A percentile compares a stretch with the other conserved stretches of the same genome.
phyloP scores from a whole-genome alignment of 768 basidiomycete genomes.

The Cyclocybe cylindracea region DNA sequence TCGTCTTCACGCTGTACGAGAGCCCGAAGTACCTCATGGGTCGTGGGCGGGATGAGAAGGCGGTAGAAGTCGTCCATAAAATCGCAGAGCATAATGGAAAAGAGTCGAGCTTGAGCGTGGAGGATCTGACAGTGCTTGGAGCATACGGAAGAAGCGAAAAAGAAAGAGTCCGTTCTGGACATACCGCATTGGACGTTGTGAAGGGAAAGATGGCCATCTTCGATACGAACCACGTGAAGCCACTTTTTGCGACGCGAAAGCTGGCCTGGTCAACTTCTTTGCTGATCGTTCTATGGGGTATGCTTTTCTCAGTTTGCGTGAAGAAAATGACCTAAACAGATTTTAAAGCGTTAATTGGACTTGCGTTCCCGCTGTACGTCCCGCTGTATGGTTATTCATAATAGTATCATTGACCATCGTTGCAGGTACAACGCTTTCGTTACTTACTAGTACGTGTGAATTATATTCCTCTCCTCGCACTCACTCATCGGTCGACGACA shows the following conservation, averaged over 20 bases:
- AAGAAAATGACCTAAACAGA: neutral
- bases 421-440: conserved; percentile 30
- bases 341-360: conserved; percentile 64
- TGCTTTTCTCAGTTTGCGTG: neutral
- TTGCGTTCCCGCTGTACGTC: conserved; percentile 54
- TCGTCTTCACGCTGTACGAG: conserved; percentile 69
- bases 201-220: conserved; percentile 36
- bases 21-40: conserved; percentile 79
- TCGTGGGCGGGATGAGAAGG: conserved; percentile 62
- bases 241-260: conserved; percentile 62
- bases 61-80: conserved; percentile 60
- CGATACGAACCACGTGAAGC: conserved; percentile 44
- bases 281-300: conserved; percentile 54
- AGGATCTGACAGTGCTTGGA: conserved; percentile 38
- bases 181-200: conserved; percentile 14
- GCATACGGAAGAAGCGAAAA: neutral
- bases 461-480: neutral
- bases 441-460: conserved; percentile 26
- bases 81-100: conserved; percentile 65
- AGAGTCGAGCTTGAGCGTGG: conserved; percentile 45
- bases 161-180: neutral
- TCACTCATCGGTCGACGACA: conserved; percentile 17
- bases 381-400: conserved; percentile 41
- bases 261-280: conserved; percentile 67
- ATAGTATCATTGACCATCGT: neutral